Base-by-base conservation (phyloP, 2,329 filamentous ascomycete genomes). In the Ophiostoma fasciatum region DNA sequence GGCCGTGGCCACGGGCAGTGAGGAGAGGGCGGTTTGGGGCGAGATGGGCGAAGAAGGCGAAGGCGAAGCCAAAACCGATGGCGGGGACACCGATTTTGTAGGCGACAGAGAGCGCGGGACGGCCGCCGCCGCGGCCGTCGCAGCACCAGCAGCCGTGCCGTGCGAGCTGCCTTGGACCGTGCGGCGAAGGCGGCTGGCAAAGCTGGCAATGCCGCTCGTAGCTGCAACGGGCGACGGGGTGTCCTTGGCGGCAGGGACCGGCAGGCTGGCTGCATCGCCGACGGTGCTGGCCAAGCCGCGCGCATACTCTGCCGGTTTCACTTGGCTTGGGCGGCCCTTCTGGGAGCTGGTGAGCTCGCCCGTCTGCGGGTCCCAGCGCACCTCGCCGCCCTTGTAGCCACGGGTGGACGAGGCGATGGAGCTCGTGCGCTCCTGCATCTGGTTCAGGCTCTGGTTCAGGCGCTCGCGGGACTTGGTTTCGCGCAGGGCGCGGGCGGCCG, bases 311-410 rank as follows among this genome's bases (percentile, higher is more conserved):
- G 66, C 64, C 14, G 75, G 69, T 41, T 65, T 69, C 19, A 70
- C 64, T 41, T 71, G 70, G 27, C 65, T 66, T 19, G 67, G 58
- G 39, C 64, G 69, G 12, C 74, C 73, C 32, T 59, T 63, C 15
- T 63, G 55, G 37, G 59, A 67, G n/a, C 61, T 65, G 5, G 71
- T 76, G 27, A 73, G 70, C 48, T 81, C 76, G 8, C 74, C 76
- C 4, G 77, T 77, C 49, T 69, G 71, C 32, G 68, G 68, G 54
- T 82, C 74, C 75, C 75, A 80, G 44, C 62, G 59, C 17, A 63
- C 64, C 41, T 67, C 61, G 34, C 54, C 52, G 22, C 50, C 51
- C 31, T 53, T 49, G 25, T 47, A 48, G n/a, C 42, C 41, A 7
- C 44, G 43, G 18, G 19, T 38, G 3, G 42, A 42, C 13, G 35